Evolutionary conservation across 441 rosid genomes (phyloP), one percentile per base, ranked within the genome.

Genomic region (Hura crepitans): DNA sequence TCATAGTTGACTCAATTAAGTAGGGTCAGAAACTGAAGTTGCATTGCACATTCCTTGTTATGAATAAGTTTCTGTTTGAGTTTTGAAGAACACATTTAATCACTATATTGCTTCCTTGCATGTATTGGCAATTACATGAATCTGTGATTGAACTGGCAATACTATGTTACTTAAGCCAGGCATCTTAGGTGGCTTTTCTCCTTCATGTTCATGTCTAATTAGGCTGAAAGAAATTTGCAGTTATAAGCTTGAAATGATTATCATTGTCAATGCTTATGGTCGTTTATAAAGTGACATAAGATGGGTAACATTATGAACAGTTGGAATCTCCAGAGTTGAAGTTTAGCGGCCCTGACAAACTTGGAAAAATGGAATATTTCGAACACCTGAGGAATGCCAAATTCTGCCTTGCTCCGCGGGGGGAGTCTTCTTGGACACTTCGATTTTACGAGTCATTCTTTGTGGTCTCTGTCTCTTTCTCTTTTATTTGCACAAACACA

Each of bases 351-450:
- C 81, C 93, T 2, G 88, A 86, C 47, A 95, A 92, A 80, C 77
- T 90, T 51, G 93, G 90, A 69, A 89, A 85, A 79, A 67, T 81
- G 27, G 96, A 90, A 57, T 95, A 95, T 75, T 95, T 95, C 83
- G 85, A 95, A 71, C 97, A 95, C 82, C 83, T 95, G 55, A 84
- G 90, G 69, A 83, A 89, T 68, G 92, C 99, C 56, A 95, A 89
- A 82, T 94, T 94, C 81, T 95, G 99, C 80, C 90, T 92, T 35
- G 94, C 96, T 69, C 99, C 99, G 27, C 90, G 98, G 20, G 99
- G 98, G 62, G 93, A 89, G 67, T 95, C 99, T 78, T 95, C 98
- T 12, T 92, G 99, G 99, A 90, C 99, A 2, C 98, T 92, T 77
- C 87, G 99, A 61, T 90, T 95, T 73, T 95, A 90, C 3, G 97